These are phyloP conservation scores for Leersia perrieri DNA, from an alignment of 176 grass and related monocot species.

Conservation along the genomic window DNA sequence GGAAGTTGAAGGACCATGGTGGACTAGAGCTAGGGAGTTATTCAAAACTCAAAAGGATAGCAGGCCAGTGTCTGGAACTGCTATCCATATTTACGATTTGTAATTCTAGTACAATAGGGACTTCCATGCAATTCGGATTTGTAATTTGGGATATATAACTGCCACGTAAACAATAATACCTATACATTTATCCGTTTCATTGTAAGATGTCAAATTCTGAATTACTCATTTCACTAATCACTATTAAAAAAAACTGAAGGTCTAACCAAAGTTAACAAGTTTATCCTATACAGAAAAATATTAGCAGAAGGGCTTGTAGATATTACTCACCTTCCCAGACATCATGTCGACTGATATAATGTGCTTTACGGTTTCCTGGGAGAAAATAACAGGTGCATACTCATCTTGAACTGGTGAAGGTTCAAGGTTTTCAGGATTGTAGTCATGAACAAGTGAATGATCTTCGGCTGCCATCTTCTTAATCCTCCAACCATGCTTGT, in stretches of 20 bases:
- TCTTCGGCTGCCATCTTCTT: conserved; percentile 79
- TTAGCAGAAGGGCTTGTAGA: not conserved
- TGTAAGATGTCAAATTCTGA: not conserved
- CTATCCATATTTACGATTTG: not conserved
- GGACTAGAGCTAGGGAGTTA: not conserved
- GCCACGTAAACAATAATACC: not conserved
- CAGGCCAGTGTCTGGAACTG: no score
- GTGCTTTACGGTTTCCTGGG: conserved; percentile 82
- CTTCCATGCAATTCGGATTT: not conserved
- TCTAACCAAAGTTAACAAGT: not conserved
- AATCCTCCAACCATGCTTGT: conserved; percentile 68
- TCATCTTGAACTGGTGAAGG: conserved; percentile 69
- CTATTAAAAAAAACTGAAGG: not conserved
- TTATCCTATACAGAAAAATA: not conserved
- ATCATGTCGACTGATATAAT: conserved; percentile 87
- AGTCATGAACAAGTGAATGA: conserved; percentile 65
- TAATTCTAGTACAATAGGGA: not conserved
- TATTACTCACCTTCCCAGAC: conserved; percentile 67
- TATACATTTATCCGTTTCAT: not conserved
- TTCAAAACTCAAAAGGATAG: no score
- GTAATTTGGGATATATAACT: not conserved
- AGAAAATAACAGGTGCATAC: conserved; percentile 87
- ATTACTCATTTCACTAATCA: not conserved
- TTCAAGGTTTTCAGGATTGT: conserved; percentile 63
- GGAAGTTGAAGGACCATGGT: not conserved